These are phyloP conservation scores for Lichtheimia corymbifera DNA, from an alignment of 371 early-diverging fungal genomes.

Conservation along the genomic window DNA sequence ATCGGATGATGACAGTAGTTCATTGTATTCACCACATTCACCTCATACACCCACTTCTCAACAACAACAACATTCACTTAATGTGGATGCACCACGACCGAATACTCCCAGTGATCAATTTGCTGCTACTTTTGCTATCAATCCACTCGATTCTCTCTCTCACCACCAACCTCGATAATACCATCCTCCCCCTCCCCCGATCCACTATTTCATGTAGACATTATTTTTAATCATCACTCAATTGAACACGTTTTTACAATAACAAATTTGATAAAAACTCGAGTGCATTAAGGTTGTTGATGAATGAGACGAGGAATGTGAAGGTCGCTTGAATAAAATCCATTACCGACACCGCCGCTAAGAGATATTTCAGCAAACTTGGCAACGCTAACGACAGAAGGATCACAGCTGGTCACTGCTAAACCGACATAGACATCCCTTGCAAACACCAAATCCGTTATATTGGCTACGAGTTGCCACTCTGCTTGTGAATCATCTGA, in stretches of 20 bases:
- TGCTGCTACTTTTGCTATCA: neutral
- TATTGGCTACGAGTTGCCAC: conserved; percentile 34
- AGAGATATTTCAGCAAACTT: conserved; percentile 44
- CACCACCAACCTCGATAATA: neutral
- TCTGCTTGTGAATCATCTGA: neutral
- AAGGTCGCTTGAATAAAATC: conserved; percentile 6
- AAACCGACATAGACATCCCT: conserved; percentile 43
- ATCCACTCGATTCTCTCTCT: neutral
- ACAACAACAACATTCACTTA: neutral
- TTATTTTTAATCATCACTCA: neutral
- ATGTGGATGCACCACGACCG: too few relatives aligned
- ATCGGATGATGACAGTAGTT: conserved; percentile 7
- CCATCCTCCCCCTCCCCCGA: neutral
- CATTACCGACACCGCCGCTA: conserved; percentile 32
- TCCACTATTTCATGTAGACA: neutral
- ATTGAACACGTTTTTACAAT: neutral
- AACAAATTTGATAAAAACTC: neutral
- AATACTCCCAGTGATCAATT: too few relatives aligned
- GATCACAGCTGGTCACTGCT: conserved; percentile 49
- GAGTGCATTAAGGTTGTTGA: conserved; percentile 4
- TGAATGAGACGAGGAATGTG: neutral
- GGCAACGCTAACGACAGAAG: conserved; percentile 44
- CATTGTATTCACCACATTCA: conserved; percentile 2
- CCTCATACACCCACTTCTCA: conserved; percentile 1
- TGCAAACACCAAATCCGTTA: conserved; percentile 26